Evolutionary conservation across 140 eudicot species (phyloP), one percentile per base, ranked within the genome.

Genomic region (Ambrosia hybrid): DNA sequence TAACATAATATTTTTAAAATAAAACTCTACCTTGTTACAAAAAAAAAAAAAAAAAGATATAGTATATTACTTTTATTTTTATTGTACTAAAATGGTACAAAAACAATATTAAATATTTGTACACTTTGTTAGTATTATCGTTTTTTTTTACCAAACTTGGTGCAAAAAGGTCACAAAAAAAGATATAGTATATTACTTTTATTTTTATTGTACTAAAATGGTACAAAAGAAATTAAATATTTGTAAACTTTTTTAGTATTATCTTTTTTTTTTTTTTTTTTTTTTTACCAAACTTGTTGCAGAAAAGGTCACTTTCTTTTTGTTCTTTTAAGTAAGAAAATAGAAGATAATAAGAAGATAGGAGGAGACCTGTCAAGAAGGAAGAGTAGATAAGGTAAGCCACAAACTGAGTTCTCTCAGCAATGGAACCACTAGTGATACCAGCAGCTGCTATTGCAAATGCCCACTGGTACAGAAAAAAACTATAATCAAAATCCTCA

Each of bases 401-500:
- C 4, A 87, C 94, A 64, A 85, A 87, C 53, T 87, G 95, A 30
- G 94, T 87, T 46, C 94, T 80, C 61, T 87, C 90, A 0, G 94
- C 90, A 21, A 87, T 87, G 12, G 95, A 87, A 1, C 90, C 90
- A 63, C 90, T 87, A 3, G 95, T 85, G 10, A 87, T 87, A 3
- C 90, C 95, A 15, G 95, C 95, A 5, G 95, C 88, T 6, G 91
- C 95, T 14, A 88, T 85, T 10, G 91, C 91, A 46, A 88, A 88
- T 11, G 95, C 88, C 95, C 95, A 88, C 9, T 88, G 95, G 43
- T 82, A 88, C 6, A 88, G 75, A 48, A 88, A 88, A 61, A 36
- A 75, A 82, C 95, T 88, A 38, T 88, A 88, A 43, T 88, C 95
- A 91, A 88, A 37, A 1, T 66, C 63, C n/a, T 1, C 0, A 21